These are phyloP conservation scores for Coprinopsis strossmayeri DNA, from an alignment of 768 basidiomycete species.

Conservation along the genomic window DNA sequence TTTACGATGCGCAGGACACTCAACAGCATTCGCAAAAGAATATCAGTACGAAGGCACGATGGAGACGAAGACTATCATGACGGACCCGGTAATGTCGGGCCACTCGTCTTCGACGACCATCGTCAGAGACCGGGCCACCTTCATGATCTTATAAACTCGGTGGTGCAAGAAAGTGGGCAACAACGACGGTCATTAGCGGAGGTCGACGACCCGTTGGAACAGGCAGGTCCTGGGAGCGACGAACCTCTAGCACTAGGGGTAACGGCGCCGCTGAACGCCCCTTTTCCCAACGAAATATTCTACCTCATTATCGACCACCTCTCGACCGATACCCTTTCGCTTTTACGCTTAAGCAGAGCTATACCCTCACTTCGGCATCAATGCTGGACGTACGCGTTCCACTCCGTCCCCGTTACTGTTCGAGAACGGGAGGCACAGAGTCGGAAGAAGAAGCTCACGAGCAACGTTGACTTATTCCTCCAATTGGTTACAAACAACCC, in stretches of 20 bases:
- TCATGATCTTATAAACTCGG: background rate
- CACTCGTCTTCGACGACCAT: too few relatives aligned
- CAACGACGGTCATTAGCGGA: background rate
- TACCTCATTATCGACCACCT: conserved; percentile 3
- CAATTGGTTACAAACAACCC: conserved; percentile 6
- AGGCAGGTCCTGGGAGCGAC: too few relatives aligned
- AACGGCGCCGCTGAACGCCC: background rate
- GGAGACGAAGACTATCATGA: background rate
- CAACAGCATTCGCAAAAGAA: background rate
- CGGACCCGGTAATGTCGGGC: too few relatives aligned
- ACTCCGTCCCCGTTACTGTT: background rate
- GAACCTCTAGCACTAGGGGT: background rate
- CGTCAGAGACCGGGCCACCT: background rate
- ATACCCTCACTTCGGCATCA: conserved; percentile 4
- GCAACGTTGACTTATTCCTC: conserved; percentile 11
- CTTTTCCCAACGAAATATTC: conserved; percentile 1
- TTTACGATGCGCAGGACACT: background rate
- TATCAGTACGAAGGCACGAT: background rate
- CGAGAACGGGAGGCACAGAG: conserved; percentile 8
- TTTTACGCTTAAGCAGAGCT: conserved; percentile 3
- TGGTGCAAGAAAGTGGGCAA: background rate
- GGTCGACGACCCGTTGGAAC: background rate
- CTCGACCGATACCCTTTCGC: background rate
- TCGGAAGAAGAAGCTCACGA: conserved; percentile 4
- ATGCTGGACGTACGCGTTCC: conserved; percentile 8